phyloP scores from a whole-genome alignment of 768 basidiomycete genomes.

The Xerocomellus chrysenteron region DNA sequence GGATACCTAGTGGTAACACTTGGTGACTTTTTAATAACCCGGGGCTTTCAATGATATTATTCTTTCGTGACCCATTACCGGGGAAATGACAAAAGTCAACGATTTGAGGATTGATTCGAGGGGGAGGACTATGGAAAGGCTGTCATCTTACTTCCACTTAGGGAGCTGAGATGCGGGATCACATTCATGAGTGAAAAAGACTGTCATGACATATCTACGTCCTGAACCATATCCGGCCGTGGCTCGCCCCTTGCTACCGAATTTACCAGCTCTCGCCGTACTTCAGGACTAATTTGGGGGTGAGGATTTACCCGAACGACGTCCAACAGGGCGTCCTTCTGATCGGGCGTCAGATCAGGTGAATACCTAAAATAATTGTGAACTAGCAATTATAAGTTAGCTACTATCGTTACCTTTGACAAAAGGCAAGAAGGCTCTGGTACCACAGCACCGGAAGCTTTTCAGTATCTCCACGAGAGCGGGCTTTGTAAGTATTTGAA shows the following conservation, averaged over 20 bases:
- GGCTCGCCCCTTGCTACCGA: conserved; percentile 86
- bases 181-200: background rate
- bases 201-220: conserved; percentile 58
- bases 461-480: conserved; percentile 64
- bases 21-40: too few relatives aligned
- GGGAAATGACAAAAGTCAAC: background rate
- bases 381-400: background rate
- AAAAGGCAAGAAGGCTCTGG: conserved; percentile 92
- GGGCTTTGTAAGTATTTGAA: conserved; percentile 84
- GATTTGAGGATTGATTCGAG: background rate
- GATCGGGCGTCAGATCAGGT: conserved; percentile 91
- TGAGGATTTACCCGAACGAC: conserved; percentile 86
- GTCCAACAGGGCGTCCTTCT: conserved; percentile 96
- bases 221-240: conserved; percentile 59
- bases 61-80: background rate
- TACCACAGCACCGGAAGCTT: conserved; percentile 98
- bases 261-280: conserved; percentile 85
- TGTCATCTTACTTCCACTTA: background rate
- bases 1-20: too few relatives aligned
- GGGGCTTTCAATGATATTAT: background rate
- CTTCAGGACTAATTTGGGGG: conserved; percentile 83
- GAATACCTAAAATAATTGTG: conserved; percentile 64
- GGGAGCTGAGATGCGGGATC: background rate
- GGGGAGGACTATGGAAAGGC: background rate
- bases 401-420: conserved; percentile 68